These are phyloP conservation scores for Gossypium aridum DNA, from an alignment of 441 rosid genomes.

Conservation along the genomic window DNA sequence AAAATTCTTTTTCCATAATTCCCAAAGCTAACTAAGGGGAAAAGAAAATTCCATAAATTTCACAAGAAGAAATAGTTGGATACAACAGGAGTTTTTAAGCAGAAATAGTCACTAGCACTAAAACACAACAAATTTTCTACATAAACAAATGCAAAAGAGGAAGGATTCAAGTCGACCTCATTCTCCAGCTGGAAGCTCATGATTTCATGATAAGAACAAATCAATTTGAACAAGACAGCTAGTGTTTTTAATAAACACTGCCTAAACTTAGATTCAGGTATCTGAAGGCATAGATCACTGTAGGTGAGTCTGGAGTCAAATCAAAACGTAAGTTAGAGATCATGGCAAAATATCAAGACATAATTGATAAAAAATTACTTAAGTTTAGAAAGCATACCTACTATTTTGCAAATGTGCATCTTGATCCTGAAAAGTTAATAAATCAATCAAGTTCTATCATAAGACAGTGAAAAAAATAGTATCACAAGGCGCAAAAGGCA, in stretches of 20 bases:
- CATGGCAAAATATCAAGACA: slow-evolving; percentile 15
- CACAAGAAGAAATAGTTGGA: neutral
- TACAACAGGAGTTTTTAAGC: neutral
- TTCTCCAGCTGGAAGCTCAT: slow-evolving; percentile 66
- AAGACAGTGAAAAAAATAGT: slow-evolving; percentile 8
- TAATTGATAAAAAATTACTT: slow-evolving; percentile 1
- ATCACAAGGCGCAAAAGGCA: neutral
- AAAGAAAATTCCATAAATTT: neutral
- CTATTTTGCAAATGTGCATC: slow-evolving; percentile 48
- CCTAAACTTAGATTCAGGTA: slow-evolving; percentile 62
- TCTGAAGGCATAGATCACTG: slow-evolving; percentile 93
- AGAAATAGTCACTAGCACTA: neutral
- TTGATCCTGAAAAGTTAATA: slow-evolving; percentile 58
- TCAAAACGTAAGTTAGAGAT: slow-evolving; percentile 24
- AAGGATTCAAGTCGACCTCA: slow-evolving; percentile 46
- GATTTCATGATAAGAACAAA: slow-evolving; percentile 85
- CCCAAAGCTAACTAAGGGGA: neutral
- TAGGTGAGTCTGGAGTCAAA: slow-evolving; percentile 80
- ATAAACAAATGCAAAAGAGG: neutral
- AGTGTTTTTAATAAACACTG: slow-evolving; percentile 34
- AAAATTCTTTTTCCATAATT: neutral
- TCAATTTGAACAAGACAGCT: slow-evolving; percentile 70
- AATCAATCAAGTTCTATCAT: slow-evolving; percentile 15
- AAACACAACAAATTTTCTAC: neutral
- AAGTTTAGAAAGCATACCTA: slow-evolving; percentile 46